Conservation (phyloP, 202 grass and related monocot genomes). For the Elaeis oleifera region DNA sequence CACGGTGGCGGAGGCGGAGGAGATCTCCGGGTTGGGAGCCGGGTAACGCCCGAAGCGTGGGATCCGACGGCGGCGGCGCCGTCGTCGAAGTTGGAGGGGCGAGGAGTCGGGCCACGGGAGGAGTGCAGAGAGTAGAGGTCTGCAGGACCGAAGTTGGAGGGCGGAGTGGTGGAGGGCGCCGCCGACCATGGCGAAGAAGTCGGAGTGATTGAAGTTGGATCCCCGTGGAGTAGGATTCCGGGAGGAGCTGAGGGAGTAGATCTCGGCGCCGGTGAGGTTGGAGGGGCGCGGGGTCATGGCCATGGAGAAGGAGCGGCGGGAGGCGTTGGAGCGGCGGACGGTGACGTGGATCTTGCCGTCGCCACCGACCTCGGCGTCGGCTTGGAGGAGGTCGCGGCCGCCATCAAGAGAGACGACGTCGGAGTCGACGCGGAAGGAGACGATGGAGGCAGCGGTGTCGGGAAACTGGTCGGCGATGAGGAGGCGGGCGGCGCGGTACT, state of each 20-base stretch:
- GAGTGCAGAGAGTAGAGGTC: constrained; percentile 62
- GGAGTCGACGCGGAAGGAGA: constrained; percentile 57
- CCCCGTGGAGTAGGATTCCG: constrained; percentile 67
- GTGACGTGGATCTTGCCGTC: constrained; percentile 78
- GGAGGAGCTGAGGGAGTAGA: constrained; percentile 76
- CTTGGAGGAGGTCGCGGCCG: constrained; percentile 31
- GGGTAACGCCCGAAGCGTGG: no score
- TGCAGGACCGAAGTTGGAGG: constrained; percentile 61
- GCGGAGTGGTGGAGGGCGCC: constrained; percentile 28
- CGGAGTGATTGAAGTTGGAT: constrained; percentile 77
- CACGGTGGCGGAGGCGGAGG: constrained; percentile 2
- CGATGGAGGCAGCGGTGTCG: constrained; percentile 66
- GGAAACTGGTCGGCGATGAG: constrained; percentile 89
- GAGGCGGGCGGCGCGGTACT: constrained; percentile 77
- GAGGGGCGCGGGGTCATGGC: constrained; percentile 64
- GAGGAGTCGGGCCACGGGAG: constrained; percentile 62
- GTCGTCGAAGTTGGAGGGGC: constrained; percentile 73
- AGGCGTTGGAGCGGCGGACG: constrained; percentile 68
- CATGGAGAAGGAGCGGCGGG: constrained; percentile 42
- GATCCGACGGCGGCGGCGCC: not conserved
- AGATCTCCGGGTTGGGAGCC: constrained; percentile 15
- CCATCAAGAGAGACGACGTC: constrained; percentile 84
- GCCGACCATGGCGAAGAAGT: constrained; percentile 78
- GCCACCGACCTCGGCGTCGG: constrained; percentile 25
- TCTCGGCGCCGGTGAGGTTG: constrained; percentile 89